Evolutionary conservation across 345 rosid species (phyloP), one percentile per base, ranked within the genome.

Genomic region (Eutrema yunnanense): DNA sequence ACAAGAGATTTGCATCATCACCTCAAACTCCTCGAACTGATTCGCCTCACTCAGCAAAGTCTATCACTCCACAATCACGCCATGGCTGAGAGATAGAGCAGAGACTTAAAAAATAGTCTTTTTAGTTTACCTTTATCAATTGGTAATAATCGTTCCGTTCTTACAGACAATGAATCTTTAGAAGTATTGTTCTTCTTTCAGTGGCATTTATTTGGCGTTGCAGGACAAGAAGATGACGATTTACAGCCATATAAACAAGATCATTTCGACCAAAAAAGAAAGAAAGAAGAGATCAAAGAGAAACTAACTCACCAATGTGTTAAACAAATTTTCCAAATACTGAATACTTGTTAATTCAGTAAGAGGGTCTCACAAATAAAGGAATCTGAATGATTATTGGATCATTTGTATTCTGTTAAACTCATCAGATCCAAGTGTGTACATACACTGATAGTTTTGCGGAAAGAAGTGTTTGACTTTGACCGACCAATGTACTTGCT

Each of bases 1-100:
- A 63, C 61, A 90, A 89, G 80, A 87, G 87, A 74, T 80, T 86
- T 68, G 83, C 90, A 66, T 47, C 91, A 65, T 71, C 82, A 76
- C 81, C 73, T 54, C 95, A 80, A 46, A 84, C 83, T 71, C 89
- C 92, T 27, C 83, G 80, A 77, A 77, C 83, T 55, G 91, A 76
- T 68, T 65, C 76, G 14, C 76, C 80, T 71, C 73, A 22, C 62
- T 78, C 86, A 33, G 65, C 73, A 55, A 86, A 79, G 73, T 82
- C 81, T 32, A 48, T 48, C 11, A 65, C 85, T 58, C 73, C 84
- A 32, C 81, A 74, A 26, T 60, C 84, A 46, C 91, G 90, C 27
- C 61, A 80, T 38, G 53, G 78, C 48, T 67, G 41, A 74, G 83
- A 86, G 72, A 56, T 67, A 34, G 88, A 85, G 36, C 74, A 77